These are phyloP conservation scores for Lodderomyces beijingensis DNA, from an alignment of 1,139 yeast genomes.

Conservation along the genomic window DNA sequence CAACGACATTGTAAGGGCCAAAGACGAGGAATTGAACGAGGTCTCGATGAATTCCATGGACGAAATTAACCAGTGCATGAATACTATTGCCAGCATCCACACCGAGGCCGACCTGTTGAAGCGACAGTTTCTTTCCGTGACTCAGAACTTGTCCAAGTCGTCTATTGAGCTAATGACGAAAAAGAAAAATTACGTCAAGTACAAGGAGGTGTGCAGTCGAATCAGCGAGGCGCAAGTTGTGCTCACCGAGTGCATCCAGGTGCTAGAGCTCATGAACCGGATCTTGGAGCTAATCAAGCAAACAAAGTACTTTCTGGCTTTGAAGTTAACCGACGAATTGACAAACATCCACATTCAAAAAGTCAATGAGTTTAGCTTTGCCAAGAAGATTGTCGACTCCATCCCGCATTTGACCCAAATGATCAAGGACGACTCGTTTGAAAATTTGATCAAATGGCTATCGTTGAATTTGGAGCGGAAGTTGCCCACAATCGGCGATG, in stretches of 20 bases:
- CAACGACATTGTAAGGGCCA: constrained; percentile 52
- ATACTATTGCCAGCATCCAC: constrained; percentile 55
- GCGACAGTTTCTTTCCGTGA: constrained; percentile 47
- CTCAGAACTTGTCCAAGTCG: constrained; percentile 52
- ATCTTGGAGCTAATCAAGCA: constrained; percentile 76
- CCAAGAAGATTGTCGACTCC: constrained; percentile 65
- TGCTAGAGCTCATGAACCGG: constrained; percentile 79
- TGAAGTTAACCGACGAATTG: constrained; percentile 76
- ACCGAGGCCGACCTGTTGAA: constrained; percentile 51
- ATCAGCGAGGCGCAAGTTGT: constrained; percentile 61
- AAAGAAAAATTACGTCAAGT: constrained; percentile 50
- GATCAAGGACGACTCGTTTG: constrained; percentile 76
- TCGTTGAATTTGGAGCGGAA: constrained; percentile 60
- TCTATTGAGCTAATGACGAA: constrained; percentile 60
- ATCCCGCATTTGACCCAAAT: constrained; percentile 73
- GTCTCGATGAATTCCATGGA: constrained; percentile 62
- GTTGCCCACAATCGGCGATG: constrained; percentile 55
- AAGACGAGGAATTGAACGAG: constrained; percentile 61
- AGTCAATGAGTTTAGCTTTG: constrained; percentile 71
- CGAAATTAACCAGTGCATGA: constrained; percentile 50
- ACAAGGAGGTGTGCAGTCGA: constrained; percentile 55
- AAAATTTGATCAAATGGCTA: constrained; percentile 68
- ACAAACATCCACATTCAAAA: constrained; percentile 62
- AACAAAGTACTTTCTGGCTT: constrained; percentile 79
- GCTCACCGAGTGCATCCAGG: constrained; percentile 69